Base-by-base conservation (phyloP, 2,329 filamentous ascomycete genomes). In the Colletotrichum theobromicola region DNA sequence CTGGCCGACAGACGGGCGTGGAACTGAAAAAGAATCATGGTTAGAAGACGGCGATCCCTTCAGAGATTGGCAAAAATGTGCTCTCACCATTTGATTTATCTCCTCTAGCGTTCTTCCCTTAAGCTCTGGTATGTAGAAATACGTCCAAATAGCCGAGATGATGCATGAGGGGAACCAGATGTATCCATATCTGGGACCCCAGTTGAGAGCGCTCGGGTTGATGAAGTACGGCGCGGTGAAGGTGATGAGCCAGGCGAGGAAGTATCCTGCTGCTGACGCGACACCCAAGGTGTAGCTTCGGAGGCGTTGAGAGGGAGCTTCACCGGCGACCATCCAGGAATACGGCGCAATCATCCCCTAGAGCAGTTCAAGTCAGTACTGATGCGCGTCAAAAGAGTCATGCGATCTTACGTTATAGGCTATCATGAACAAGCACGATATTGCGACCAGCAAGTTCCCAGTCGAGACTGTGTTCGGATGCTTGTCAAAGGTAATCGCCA, bases 161-260 rank as follows among this genome's bases (percentile, higher is more conserved):
- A 81, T 60, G 32, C 77, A 79, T 24, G 78, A 80, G 9, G 81
- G 81, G 62, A 80, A 85, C 88, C 88, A 90, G 74, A 90, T 88
- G 70, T 87, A 90, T 3, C 88, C 85, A 75, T 90, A 89, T 75
- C 85, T 84, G 0, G 88, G 87, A 3, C 81, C 88, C 88, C 88
- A 90, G 72, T 88, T 86, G 68, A 90, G 80, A 4, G 85, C 79
- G 26, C 82, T 81, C 0, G 87, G 87, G 75, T 90, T 60, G 57
- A 60, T 60, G n/a, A 60, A 60, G 4, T 60, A 60, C n/a, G 57
- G 57, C n/a, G 57, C 57, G 12, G 57, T 60, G 30, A 60, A 60
- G 2, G 57, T 60, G 28, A 60, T 60, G 0, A 60, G n/a, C 57
- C 57, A 60, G 7, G 57, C 57, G 18, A 60, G 57, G 4, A 60